Conservation (phyloP, 2,329 filamentous ascomycete species). For the Penicillium sp. region DNA sequence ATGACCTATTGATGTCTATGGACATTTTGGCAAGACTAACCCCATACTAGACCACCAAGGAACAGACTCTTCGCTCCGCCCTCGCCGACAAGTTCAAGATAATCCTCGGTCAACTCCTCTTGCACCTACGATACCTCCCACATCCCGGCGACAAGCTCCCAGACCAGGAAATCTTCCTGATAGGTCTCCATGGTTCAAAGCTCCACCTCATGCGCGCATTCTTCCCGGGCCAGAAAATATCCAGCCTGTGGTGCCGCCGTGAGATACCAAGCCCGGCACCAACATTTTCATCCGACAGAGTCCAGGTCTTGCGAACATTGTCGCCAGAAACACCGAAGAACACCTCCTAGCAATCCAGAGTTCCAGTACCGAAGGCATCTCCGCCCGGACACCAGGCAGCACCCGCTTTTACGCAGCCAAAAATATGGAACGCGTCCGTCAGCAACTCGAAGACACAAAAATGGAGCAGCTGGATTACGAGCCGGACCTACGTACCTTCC, state of each 20-base stretch:
- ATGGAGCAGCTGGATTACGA: slow-evolving; percentile 18
- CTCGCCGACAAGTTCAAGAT: slow-evolving; percentile 28
- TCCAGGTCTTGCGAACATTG: not conserved
- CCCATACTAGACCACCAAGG: slow-evolving; percentile 15
- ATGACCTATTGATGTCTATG: not conserved
- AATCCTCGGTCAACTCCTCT: slow-evolving; percentile 26
- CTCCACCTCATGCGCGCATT: slow-evolving; percentile 29
- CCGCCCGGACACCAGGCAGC: not conserved
- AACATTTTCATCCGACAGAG: not conserved
- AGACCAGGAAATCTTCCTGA: slow-evolving; percentile 30
- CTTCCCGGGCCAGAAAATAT: slow-evolving; percentile 30
- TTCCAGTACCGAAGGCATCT: not conserved
- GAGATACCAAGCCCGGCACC: slow-evolving; percentile 5
- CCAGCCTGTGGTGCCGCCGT: slow-evolving; percentile 23
- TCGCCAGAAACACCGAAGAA: not conserved
- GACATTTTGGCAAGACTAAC: not conserved
- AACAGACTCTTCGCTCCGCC: slow-evolving; percentile 12
- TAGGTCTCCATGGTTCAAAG: slow-evolving; percentile 29
- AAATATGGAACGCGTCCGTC: slow-evolving; percentile 18
- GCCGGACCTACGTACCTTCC: slow-evolving; percentile 17
- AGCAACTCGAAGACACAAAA: slow-evolving; percentile 15
- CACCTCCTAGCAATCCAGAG: not conserved
- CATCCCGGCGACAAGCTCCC: slow-evolving; percentile 25
- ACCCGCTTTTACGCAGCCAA: slow-evolving; percentile 16
- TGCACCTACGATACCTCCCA: slow-evolving; percentile 17